Evolutionary conservation across 2,329 filamentous ascomycete genomes (phyloP).

Genomic region (Xylogone sp.): DNA sequence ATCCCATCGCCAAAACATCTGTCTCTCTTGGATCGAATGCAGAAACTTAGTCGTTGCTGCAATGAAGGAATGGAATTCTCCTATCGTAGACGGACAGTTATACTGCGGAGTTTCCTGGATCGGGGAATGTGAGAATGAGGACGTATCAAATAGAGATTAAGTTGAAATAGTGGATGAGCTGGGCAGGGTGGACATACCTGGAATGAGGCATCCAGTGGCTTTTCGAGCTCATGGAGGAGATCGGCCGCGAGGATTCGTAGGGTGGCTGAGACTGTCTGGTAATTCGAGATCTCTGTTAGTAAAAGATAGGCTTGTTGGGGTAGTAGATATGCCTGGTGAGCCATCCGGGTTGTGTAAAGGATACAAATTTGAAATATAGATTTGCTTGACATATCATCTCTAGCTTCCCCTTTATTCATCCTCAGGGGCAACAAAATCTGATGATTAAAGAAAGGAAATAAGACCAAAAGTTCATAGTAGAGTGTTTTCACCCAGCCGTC

Average conservation of each 20-base stretch:
- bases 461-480: no score
- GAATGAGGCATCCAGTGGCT: constrained; percentile 8
- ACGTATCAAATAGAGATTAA: no score
- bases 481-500: no score
- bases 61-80: constrained; percentile 24
- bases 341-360: no score
- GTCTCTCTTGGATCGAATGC: constrained; percentile 21
- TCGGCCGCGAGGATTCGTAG: constrained; percentile 17
- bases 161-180: no score
- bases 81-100: neutral
- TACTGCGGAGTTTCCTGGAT: constrained; percentile 7
- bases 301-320: neutral
- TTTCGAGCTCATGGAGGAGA: constrained; percentile 20
- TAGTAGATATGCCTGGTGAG: no score
- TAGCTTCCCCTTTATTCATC: no score
- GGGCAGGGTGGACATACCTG: neutral
- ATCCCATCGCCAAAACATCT: constrained; percentile 18
- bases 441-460: no score
- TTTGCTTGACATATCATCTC: no score
- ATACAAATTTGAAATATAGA: no score
- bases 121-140: neutral
- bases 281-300: neutral
- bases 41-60: constrained; percentile 22
- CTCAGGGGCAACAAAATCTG: no score
- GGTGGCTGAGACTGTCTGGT: constrained; percentile 17